phyloP scores from a whole-genome alignment of 441 rosid genomes.

The Viola pubescens region DNA sequence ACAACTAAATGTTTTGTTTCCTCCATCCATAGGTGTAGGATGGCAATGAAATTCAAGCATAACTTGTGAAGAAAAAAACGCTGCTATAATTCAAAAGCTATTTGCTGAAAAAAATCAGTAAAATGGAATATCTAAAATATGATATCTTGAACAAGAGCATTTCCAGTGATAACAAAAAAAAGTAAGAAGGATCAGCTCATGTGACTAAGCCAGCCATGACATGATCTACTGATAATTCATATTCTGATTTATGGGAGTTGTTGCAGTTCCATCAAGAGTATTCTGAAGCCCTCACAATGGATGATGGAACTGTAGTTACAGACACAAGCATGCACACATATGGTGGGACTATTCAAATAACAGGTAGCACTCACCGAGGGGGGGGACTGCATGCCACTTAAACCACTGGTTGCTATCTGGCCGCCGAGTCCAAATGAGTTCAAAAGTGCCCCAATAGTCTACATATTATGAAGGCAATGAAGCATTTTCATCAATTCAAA shows the following conservation, averaged over 20 bases:
- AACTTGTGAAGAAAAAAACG: too few relatives aligned
- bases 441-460: conserved; percentile 89
- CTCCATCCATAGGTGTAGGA: too few relatives aligned
- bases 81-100: too few relatives aligned
- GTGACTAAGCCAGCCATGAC: background rate
- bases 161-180: background rate
- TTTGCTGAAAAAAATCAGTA: too few relatives aligned
- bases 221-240: too few relatives aligned
- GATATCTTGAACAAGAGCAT: too few relatives aligned
- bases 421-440: conserved; percentile 76
- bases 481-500: conserved; percentile 4
- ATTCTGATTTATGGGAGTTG: too few relatives aligned
- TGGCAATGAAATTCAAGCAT: too few relatives aligned
- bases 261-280: too few relatives aligned
- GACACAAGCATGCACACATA: too few relatives aligned
- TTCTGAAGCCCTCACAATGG: background rate
- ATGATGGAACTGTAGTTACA: background rate
- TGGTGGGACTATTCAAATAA: conserved; percentile 1
- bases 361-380: conserved; percentile 31
- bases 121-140: too few relatives aligned
- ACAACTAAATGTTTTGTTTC: too few relatives aligned
- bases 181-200: background rate
- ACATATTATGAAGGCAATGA: conserved; percentile 17
- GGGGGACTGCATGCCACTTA: conserved; percentile 36
- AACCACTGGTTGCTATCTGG: conserved; percentile 35